phyloP scores from a whole-genome alignment of 2,329 filamentous ascomycete genomes.

The Calonectria hawksworthii region DNA sequence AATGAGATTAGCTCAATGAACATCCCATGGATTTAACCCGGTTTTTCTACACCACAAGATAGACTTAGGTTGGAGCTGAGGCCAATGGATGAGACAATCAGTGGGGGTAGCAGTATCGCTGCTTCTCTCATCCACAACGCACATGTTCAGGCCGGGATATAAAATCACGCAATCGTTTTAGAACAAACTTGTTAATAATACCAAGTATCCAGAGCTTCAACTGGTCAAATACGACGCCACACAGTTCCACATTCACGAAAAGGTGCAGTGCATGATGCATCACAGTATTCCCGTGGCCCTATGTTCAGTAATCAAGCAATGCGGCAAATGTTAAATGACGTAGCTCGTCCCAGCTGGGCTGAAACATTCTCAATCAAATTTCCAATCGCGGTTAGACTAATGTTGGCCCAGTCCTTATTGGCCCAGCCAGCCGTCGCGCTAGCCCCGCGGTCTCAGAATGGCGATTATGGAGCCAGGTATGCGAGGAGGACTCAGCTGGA shows the following conservation, averaged over 20 bases:
- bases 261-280: not conserved
- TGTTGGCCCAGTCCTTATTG: not conserved
- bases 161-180: not conserved
- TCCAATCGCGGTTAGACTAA: not conserved
- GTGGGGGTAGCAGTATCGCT: not conserved
- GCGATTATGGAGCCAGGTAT: not conserved
- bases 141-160: not conserved
- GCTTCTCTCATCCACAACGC: not conserved
- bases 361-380: not conserved
- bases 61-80: not conserved
- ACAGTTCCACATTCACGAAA: not conserved
- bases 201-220: not conserved
- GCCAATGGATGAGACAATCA: not conserved
- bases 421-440: not conserved
- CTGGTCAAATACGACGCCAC: not conserved
- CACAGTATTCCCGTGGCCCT: not conserved
- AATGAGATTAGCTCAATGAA: not conserved
- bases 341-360: not conserved
- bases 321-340: not conserved
- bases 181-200: not conserved
- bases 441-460: not conserved
- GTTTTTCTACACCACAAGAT: not conserved
- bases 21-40: not conserved
- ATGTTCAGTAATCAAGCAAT: not conserved
- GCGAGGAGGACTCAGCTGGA: not conserved